phyloP scores from a whole-genome alignment of 129 eudicot genomes.

The Flaveria trinervia region DNA sequence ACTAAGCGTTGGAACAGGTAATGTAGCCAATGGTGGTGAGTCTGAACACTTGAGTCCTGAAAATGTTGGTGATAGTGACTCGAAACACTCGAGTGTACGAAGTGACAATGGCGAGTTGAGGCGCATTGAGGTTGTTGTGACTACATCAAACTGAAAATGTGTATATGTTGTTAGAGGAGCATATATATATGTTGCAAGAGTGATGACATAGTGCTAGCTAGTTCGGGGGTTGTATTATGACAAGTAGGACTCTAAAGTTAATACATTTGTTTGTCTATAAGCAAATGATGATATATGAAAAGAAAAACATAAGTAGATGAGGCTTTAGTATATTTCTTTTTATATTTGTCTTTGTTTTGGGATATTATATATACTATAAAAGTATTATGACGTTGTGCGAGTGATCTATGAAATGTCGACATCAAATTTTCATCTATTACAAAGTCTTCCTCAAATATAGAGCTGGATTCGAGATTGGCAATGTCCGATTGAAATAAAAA shows the following conservation, averaged over 20 bases:
- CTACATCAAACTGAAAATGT: conserved; percentile 1
- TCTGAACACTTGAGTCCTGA: conserved; percentile 21
- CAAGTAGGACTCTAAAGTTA: neutral
- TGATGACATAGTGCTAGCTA: neutral
- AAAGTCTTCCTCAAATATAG: too few relatives aligned
- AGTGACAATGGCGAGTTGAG: conserved; percentile 26
- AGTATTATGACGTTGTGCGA: too few relatives aligned
- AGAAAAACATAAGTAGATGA: neutral
- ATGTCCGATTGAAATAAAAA: too few relatives aligned
- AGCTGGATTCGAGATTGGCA: too few relatives aligned
- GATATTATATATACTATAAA: too few relatives aligned
- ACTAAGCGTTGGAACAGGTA: conserved; percentile 15
- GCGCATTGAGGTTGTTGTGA: conserved; percentile 34
- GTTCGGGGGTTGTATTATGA: conserved; percentile 2
- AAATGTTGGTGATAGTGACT: conserved; percentile 25
- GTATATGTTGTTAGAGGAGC: neutral
- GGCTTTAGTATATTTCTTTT: neutral
- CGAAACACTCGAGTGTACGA: conserved; percentile 32
- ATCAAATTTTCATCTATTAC: too few relatives aligned
- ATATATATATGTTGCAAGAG: neutral
- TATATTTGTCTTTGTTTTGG: too few relatives aligned
- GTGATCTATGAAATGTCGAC: too few relatives aligned
- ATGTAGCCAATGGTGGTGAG: conserved; percentile 9
- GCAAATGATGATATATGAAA: conserved; percentile 5
- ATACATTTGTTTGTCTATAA: neutral